Evolutionary conservation across 2,329 filamentous ascomycete genomes (phyloP).

Genomic region (Venturiaceae sp.): DNA sequence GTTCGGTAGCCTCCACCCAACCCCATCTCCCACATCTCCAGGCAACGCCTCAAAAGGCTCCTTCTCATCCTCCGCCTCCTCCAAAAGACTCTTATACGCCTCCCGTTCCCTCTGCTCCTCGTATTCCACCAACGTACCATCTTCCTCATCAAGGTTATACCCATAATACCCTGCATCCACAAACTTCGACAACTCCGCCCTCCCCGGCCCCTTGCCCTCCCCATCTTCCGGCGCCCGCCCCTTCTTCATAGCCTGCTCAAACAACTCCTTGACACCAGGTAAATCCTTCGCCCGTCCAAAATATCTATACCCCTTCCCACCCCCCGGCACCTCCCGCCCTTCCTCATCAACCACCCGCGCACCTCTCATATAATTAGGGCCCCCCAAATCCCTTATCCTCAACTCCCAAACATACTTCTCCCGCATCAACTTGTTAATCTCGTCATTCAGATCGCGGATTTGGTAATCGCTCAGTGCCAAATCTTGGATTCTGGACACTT

Average conservation of each 20-base stretch:
- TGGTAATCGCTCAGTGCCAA: constrained; percentile 87
- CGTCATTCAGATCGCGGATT: constrained; percentile 95
- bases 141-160: constrained; percentile 87
- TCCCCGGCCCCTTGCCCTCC: constrained; percentile 53
- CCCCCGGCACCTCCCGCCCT: constrained; percentile 46
- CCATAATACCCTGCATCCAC: constrained; percentile 96
- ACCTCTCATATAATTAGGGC: constrained; percentile 90
- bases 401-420: constrained; percentile 99
- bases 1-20: constrained; percentile 73
- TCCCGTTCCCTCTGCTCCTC: constrained; percentile 78
- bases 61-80: constrained; percentile 33
- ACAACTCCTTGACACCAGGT: constrained; percentile 92
- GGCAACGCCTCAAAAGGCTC: constrained; percentile 71
- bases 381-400: constrained; percentile 90
- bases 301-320: constrained; percentile 76
- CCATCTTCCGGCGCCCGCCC: constrained; percentile 30
- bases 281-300: constrained; percentile 85
- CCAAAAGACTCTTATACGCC: constrained; percentile 59
- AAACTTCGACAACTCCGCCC: constrained; percentile 60
- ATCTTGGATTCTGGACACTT: constrained; percentile 94
- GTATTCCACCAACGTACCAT: constrained; percentile 68
- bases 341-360: constrained; percentile 45
- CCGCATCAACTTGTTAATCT: constrained; percentile 98
- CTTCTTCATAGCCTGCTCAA: constrained; percentile 62
- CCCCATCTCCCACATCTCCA: constrained; percentile 75